Percentiles rank a stretch among this genome's conserved stretches.
Evolutionary conservation across 768 basidiomycete species (phyloP).

Genomic region (Suillus paluster): DNA sequence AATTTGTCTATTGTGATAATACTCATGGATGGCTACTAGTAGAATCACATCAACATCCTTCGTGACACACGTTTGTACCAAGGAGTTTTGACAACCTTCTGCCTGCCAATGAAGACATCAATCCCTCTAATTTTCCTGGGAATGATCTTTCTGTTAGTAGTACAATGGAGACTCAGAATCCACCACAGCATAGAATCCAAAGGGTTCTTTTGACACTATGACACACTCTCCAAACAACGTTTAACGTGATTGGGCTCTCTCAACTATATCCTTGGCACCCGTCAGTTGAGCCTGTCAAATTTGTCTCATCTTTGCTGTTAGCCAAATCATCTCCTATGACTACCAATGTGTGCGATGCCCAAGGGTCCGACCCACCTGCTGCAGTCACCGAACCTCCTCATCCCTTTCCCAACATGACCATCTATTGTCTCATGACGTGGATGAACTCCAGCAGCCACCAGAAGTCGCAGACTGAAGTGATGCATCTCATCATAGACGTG

Average conservation of each 20-base stretch:
- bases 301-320: too few species aligned
- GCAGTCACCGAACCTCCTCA: too few species aligned
- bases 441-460: too few species aligned
- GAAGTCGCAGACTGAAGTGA: too few species aligned
- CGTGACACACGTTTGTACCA: not conserved
- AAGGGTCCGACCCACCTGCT: too few species aligned
- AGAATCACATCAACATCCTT: not conserved
- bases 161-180: not conserved
- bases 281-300: too few species aligned
- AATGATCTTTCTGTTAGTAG: not conserved
- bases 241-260: not conserved
- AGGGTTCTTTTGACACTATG: not conserved
- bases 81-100: not conserved
- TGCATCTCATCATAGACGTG: too few species aligned
- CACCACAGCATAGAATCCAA: not conserved
- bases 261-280: too few species aligned
- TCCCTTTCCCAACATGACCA: too few species aligned
- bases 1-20: not conserved
- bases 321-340: too few species aligned
- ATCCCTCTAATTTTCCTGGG: not conserved
- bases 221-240: not conserved
- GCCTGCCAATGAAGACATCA: not conserved
- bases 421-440: too few species aligned
- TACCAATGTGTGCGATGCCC: too few species aligned
- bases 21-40: not conserved